Evolutionary conservation across 1,284 basidiomycete species (phyloP), one percentile per base, ranked within the genome.

Genomic region (Ganoderma lingzhi): DNA sequence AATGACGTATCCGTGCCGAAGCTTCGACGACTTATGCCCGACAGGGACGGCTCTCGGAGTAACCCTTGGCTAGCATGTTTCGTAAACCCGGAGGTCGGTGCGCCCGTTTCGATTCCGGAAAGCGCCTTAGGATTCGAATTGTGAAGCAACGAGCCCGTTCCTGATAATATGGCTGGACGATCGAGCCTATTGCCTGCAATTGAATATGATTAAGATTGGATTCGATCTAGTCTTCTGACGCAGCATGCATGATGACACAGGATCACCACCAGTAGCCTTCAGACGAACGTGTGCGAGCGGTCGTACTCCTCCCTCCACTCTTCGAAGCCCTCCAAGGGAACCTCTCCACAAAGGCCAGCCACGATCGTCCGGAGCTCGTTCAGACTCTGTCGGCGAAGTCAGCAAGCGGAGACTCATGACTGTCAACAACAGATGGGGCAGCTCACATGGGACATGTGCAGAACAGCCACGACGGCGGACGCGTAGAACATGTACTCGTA

Each of bases 401-500:
- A 70, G 62, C 56, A 62, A 63, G 23, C 10, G n/a, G 37, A 23
- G 19, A 53, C n/a, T 51, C 10, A 14, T 12, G 23, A 51, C 19
- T 9, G 14, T 12, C 15, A 14, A 10, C 9, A 44, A 5, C 2
- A 4, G 44, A 17, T 6, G 28, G 48, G 19, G 30, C 51, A n/a
- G 77, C 84, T 71, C 67, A 86, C 85, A 67, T 77, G 70, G 2
- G 85, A 74, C 58, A 86, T 72, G 69, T 85, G 83, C 66, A 84
- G 82, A 8, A 86, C 82, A 1, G 84, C 82, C 28, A 84, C 78
- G 39, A 86, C 77, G 0, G 82, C 84, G 5, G 83, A 80, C 2
- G 85, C 82, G 71, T 86, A 86, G 72, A 82, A 82, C 79, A 86
- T 83, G 68, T 83, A 85, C 37, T 85, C 82, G 45, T 79, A 78